Evolutionary conservation across 139 green algal genomes (phyloP).

Genomic region (Medakamo hakoo): DNA sequence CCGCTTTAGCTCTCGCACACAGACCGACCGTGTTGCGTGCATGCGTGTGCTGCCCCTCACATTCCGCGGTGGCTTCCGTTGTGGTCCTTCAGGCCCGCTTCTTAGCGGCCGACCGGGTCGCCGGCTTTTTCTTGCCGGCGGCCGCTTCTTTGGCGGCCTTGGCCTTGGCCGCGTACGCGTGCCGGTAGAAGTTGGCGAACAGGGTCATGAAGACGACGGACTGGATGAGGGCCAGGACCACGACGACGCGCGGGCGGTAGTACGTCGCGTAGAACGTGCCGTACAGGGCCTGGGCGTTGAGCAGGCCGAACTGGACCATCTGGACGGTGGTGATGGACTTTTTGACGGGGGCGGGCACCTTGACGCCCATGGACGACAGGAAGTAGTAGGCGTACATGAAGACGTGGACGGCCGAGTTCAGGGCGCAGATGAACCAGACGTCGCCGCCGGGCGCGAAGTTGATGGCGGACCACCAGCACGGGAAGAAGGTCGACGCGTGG

Average conservation of each 20-base stretch:
- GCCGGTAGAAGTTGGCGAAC: constrained; percentile 12
- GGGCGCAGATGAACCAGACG: constrained; percentile 22
- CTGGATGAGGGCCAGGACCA: constrained; percentile 7
- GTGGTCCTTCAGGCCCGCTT: background rate
- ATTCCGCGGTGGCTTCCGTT: too few species aligned
- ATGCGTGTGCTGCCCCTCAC: too few species aligned
- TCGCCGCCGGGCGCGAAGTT: constrained; percentile 27
- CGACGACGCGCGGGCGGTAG: constrained; percentile 8
- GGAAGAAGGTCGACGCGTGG: constrained; percentile 35
- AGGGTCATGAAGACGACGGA: constrained; percentile 6
- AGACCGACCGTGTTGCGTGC: too few species aligned
- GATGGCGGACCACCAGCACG: constrained; percentile 21
- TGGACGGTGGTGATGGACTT: constrained; percentile 21
- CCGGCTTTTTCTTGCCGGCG: background rate
- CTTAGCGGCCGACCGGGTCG: too few species aligned
- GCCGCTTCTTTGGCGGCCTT: too few species aligned
- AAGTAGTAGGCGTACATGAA: constrained; percentile 40
- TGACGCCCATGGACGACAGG: constrained; percentile 7
- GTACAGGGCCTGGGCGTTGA: constrained; percentile 2
- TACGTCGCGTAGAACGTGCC: constrained; percentile 1
- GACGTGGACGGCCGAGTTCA: constrained; percentile 33
- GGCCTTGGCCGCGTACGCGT: background rate
- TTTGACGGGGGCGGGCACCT: constrained; percentile 15
- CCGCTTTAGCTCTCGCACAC: too few species aligned
- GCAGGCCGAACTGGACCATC: constrained; percentile 21